Evolutionary conservation across 306 rosid genomes (phyloP).

Genomic region (Senna tora): DNA sequence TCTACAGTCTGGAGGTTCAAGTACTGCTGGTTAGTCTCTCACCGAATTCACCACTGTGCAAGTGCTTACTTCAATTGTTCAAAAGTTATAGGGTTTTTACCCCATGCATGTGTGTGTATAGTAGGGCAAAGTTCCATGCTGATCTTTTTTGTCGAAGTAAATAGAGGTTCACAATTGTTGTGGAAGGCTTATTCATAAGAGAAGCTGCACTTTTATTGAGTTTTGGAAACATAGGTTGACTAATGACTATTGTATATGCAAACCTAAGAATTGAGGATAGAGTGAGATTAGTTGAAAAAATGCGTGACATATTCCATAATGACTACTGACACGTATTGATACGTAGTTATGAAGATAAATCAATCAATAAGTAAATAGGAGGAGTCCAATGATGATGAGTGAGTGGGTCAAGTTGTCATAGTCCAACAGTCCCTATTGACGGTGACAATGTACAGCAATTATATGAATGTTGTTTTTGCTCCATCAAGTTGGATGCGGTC

Average conservation of each 20-base stretch:
- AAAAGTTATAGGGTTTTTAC: neutral
- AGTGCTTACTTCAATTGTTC: neutral
- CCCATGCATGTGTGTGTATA: neutral
- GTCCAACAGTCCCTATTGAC: slow-evolving; percentile 22
- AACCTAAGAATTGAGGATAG: neutral
- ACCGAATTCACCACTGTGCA: neutral
- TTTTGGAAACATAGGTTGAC: neutral
- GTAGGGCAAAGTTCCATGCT: neutral
- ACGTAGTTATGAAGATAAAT: neutral
- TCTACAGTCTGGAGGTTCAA: neutral
- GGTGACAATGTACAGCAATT: slow-evolving; percentile 9
- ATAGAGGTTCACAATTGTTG: neutral
- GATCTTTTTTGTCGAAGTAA: neutral
- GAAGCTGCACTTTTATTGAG: slow-evolving; percentile 1
- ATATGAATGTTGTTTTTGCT: slow-evolving; percentile 2
- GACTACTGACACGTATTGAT: neutral
- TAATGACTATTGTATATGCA: neutral
- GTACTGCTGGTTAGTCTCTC: neutral
- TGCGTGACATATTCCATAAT: slow-evolving; percentile 1
- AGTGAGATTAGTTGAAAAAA: neutral
- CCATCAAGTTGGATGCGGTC: slow-evolving; percentile 35
- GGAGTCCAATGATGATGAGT: slow-evolving; percentile 19
- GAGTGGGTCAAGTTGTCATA: slow-evolving; percentile 41
- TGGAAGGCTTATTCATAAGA: slow-evolving; percentile 5
- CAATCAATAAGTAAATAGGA: neutral